Conservation (phyloP, 1,284 basidiomycete species). For the Melampsora allii-populina region DNA sequence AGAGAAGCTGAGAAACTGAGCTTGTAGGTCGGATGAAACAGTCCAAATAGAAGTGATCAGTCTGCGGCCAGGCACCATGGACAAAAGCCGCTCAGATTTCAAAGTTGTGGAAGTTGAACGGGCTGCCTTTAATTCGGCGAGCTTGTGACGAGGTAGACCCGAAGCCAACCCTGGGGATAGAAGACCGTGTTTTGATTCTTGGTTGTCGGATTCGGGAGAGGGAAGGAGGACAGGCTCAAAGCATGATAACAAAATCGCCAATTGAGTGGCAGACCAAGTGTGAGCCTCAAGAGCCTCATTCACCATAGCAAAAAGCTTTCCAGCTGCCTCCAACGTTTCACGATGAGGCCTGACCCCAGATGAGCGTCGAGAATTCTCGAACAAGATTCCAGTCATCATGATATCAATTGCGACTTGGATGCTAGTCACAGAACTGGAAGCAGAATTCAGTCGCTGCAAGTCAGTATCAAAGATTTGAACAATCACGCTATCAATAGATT, state of each 20-base stretch:
- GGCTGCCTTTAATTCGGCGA: neutral
- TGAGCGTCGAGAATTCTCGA: slow-evolving; percentile 22
- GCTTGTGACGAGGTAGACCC: slow-evolving; percentile 18
- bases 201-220: neutral
- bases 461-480: slow-evolving; percentile 17
- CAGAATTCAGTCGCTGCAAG: neutral
- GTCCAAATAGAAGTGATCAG: slow-evolving; percentile 16
- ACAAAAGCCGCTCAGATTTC: neutral
- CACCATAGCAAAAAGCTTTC: slow-evolving; percentile 8
- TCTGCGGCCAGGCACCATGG: neutral
- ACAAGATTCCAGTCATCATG: slow-evolving; percentile 15
- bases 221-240: slow-evolving; percentile 26
- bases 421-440: neutral
- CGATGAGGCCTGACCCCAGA: slow-evolving; percentile 8
- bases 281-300: slow-evolving; percentile 15
- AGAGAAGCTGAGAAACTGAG: slow-evolving; percentile 18
- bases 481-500: slow-evolving; percentile 17
- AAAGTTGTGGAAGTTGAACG: neutral
- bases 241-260: slow-evolving; percentile 24
- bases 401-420: slow-evolving; percentile 20
- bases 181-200: neutral
- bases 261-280: slow-evolving; percentile 25
- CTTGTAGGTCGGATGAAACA: neutral
- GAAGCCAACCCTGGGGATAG: slow-evolving; percentile 23
- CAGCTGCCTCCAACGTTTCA: neutral